These are phyloP conservation scores for Voacanga thouarsii DNA, from an alignment of 257 asterid species.

Conservation along the genomic window DNA sequence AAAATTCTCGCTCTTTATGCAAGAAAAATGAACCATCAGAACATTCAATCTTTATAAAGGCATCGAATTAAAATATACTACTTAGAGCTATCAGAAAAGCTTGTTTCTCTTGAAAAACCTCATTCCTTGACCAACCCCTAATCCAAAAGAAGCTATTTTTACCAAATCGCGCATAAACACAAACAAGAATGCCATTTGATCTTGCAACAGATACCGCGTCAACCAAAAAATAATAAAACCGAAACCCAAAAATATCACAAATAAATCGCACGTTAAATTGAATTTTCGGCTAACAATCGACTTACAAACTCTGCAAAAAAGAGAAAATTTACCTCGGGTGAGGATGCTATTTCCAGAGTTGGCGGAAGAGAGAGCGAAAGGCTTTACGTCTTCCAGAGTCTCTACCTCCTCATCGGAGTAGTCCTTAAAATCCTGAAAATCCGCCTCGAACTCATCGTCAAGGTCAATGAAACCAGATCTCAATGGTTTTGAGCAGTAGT, in stretches of 20 bases:
- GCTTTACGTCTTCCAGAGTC: conserved; percentile 42
- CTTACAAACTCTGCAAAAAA: too few relatives aligned
- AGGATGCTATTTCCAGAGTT: conserved; percentile 18
- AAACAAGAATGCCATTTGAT: background rate
- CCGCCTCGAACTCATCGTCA: conserved; percentile 78
- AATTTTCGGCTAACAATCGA: background rate
- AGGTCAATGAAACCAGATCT: conserved; percentile 51
- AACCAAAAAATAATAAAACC: too few relatives aligned
- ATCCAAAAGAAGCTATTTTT: background rate
- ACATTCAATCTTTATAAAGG: too few relatives aligned
- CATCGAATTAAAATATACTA: too few relatives aligned
- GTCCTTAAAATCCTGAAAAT: conserved; percentile 80
- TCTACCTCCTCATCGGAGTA: conserved; percentile 43
- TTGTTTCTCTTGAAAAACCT: background rate
- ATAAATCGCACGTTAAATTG: background rate
- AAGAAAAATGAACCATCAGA: too few relatives aligned
- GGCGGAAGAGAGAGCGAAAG: conserved; percentile 51
- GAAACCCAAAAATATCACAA: background rate
- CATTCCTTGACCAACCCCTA: background rate
- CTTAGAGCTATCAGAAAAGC: background rate
- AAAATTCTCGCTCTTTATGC: too few relatives aligned
- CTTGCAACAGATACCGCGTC: too few relatives aligned
- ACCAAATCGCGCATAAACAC: background rate
- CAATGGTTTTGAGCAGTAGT: conserved; percentile 46
- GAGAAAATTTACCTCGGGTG: conserved; percentile 23